Conservation (phyloP, 2,329 filamentous ascomycete genomes). For the Exophiala spinifera region DNA sequence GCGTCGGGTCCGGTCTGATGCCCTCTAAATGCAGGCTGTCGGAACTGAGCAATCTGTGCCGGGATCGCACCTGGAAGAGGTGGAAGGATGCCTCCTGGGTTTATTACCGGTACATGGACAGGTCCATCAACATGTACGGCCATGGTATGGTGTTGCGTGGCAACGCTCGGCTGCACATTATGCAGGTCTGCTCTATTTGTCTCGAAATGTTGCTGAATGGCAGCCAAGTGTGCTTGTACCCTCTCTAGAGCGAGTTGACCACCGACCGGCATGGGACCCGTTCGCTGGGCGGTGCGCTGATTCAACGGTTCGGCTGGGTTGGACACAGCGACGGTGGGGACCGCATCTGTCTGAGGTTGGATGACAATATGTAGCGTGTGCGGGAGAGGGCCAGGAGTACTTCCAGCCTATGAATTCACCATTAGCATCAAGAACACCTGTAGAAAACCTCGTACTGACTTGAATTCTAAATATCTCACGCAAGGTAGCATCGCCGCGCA, state of each 20-base stretch:
- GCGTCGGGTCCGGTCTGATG: neutral
- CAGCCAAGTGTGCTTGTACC: conserved; percentile 18
- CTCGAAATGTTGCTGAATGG: conserved; percentile 23
- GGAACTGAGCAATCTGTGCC: conserved; percentile 11
- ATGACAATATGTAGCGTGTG: conserved; percentile 28
- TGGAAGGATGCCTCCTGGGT: neutral
- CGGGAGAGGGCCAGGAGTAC: conserved; percentile 17
- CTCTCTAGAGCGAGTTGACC: conserved; percentile 8
- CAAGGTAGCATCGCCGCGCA: conserved; percentile 49
- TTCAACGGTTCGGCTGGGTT: neutral
- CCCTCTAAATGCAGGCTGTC: conserved; percentile 1
- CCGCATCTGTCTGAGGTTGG: conserved; percentile 5
- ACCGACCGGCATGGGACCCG: conserved; percentile 5
- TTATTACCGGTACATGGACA: neutral
- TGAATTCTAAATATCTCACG: conserved; percentile 50
- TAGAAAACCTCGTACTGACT: conserved; percentile 37
- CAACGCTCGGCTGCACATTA: conserved; percentile 22
- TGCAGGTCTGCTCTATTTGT: conserved; percentile 20
- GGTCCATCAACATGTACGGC: neutral
- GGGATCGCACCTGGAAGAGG: neutral
- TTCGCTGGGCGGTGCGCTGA: neutral
- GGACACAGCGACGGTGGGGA: neutral
- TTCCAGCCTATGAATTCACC: neutral
- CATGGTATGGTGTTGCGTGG: conserved; percentile 17
- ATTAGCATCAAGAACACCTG: neutral